Percentiles rank a stretch among this genome's conserved stretches.
phyloP scores from a whole-genome alignment of 495 filamentous ascomycete species.

The Choiromyces venosus region DNA sequence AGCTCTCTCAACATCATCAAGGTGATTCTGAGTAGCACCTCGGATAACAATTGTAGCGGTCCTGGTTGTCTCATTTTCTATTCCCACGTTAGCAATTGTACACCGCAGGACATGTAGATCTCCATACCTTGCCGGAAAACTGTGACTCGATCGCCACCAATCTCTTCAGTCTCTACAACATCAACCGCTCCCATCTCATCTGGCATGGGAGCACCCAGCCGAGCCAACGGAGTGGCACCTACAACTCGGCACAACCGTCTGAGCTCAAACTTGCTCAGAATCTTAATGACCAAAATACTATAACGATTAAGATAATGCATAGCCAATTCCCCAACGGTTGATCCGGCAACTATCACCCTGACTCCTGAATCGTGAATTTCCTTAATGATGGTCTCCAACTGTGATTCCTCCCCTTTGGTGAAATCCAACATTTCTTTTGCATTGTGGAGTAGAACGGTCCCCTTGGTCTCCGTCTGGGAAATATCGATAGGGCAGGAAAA shows the following conservation, averaged over 20 bases:
- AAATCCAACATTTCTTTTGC: slow-evolving; percentile 98
- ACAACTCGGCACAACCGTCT: slow-evolving; percentile 91
- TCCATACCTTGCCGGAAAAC: slow-evolving; percentile 74
- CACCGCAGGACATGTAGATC: not conserved
- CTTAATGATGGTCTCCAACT: slow-evolving; percentile 86
- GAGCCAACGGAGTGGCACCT: slow-evolving; percentile 88
- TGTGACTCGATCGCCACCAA: slow-evolving; percentile 96
- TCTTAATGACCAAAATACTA: slow-evolving; percentile 91
- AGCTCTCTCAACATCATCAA: slow-evolving; percentile 94
- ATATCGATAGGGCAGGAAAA: slow-evolving; percentile 95
- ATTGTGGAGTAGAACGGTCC: slow-evolving; percentile 96
- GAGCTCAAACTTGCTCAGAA: slow-evolving; percentile 97
- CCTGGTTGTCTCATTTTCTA: slow-evolving; percentile 77
- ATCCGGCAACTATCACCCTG: slow-evolving; percentile 83
- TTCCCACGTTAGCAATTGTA: slow-evolving; percentile 14
- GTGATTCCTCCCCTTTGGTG: slow-evolving; percentile 90
- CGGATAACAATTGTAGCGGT: slow-evolving; percentile 93
- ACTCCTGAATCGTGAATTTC: slow-evolving; percentile 91
- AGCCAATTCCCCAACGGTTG: slow-evolving; percentile 88
- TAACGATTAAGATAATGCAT: slow-evolving; percentile 97
- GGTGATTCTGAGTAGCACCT: slow-evolving; percentile 94
- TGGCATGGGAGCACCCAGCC: slow-evolving; percentile 96
- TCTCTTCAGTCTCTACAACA: slow-evolving; percentile 94
- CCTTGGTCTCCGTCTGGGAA: slow-evolving; percentile 97
- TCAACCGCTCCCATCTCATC: slow-evolving; percentile 97